A percentile compares a stretch with the other conserved stretches of the same genome.
Evolutionary conservation across 169 alveolate species (phyloP).

Genomic region (Eimeria brunetti): DNA sequence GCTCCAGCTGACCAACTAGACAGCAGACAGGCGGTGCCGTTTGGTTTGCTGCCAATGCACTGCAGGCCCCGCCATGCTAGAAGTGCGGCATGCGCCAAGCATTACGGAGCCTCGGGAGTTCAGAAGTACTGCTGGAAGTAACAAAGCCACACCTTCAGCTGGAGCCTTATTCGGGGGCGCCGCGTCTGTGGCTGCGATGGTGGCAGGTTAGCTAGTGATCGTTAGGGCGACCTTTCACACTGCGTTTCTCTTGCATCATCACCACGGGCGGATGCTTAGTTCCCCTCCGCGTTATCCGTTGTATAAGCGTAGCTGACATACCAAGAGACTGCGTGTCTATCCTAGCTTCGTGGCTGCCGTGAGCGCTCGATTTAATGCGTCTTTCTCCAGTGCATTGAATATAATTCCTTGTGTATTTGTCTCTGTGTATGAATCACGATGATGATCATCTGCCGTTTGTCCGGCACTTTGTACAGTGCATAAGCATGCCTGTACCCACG

Average conservation of each 20-base stretch:
- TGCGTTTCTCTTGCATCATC: background rate
- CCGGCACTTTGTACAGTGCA: background rate
- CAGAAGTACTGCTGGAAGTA: background rate
- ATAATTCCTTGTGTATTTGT: background rate
- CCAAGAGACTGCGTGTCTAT: background rate
- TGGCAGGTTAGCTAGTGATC: constrained; percentile 28
- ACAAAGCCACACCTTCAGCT: background rate
- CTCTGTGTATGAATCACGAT: background rate
- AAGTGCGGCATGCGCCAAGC: constrained; percentile 59
- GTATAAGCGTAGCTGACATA: background rate
- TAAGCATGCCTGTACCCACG: background rate
- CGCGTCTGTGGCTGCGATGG: constrained; percentile 45
- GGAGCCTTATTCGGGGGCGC: constrained; percentile 44
- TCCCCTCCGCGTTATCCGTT: background rate
- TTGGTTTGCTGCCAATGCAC: background rate
- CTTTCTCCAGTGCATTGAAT: background rate
- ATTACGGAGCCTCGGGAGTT: constrained; percentile 20
- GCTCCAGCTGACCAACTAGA: background rate
- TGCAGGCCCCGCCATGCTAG: constrained; percentile 73
- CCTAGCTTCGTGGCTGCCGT: background rate
- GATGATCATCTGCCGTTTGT: background rate
- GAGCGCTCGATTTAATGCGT: background rate
- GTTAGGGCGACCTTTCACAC: background rate
- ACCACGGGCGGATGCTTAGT: background rate
- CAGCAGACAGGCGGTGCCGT: background rate